Evolutionary conservation across 2,329 filamentous ascomycete genomes (phyloP).

Genomic region (Trichoderma sp.): DNA sequence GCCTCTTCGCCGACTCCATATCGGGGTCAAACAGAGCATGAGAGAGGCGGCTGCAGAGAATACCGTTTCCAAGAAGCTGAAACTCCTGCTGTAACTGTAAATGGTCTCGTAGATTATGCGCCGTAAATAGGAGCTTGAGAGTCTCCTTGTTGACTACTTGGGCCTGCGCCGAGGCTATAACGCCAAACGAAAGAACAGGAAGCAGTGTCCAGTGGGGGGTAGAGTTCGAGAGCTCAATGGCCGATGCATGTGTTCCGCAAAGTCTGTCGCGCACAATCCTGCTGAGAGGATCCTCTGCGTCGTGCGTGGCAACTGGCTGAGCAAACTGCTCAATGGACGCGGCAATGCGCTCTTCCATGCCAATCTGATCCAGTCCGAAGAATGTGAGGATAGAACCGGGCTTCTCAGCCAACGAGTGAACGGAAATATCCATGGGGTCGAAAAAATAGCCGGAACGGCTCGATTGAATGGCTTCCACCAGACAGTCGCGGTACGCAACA

Average conservation of each 20-base stretch:
- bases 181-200: slow-evolving; percentile 71
- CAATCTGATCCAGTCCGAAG: slow-evolving; percentile 46
- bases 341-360: slow-evolving; percentile 47
- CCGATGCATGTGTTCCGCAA: slow-evolving; percentile 28
- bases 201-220: slow-evolving; percentile 57
- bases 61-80: slow-evolving; percentile 78
- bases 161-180: slow-evolving; percentile 70
- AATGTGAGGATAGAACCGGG: not conserved
- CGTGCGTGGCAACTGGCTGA: slow-evolving; percentile 30
- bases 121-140: slow-evolving; percentile 69
- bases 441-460: slow-evolving; percentile 1
- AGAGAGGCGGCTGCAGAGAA: slow-evolving; percentile 76
- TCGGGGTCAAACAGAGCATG: slow-evolving; percentile 83
- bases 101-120: slow-evolving; percentile 69
- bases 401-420: not conserved
- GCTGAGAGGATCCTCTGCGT: slow-evolving; percentile 37
- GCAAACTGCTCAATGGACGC: slow-evolving; percentile 48
- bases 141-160: slow-evolving; percentile 74
- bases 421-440: not conserved
- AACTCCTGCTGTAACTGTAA: slow-evolving; percentile 73
- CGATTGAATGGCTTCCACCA: slow-evolving; percentile 28
- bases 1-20: slow-evolving; percentile 72
- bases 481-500: slow-evolving; percentile 31
- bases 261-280: slow-evolving; percentile 41
- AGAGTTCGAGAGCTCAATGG: slow-evolving; percentile 31